These are phyloP conservation scores for Platanthera zijinensis DNA, from an alignment of 106 monocot species.

Conservation along the genomic window DNA sequence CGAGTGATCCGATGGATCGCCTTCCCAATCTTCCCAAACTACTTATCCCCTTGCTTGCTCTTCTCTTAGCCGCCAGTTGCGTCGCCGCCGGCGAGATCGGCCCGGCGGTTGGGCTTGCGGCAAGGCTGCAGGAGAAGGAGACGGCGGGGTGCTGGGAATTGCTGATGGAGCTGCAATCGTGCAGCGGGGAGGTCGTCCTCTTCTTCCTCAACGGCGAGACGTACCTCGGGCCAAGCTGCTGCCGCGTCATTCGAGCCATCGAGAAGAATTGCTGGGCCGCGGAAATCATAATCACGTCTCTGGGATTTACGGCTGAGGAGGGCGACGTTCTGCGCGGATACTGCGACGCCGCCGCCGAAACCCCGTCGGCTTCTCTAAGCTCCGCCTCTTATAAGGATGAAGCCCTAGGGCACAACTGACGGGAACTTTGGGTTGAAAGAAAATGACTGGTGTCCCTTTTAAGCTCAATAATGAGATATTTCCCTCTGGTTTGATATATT, in stretches of 20 bases:
- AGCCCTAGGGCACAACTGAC: no score
- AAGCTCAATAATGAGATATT: no score
- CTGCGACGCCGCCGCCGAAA: constrained; percentile 34
- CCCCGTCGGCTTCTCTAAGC: neutral
- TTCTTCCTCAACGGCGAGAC: constrained; percentile 90
- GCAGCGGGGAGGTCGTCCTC: constrained; percentile 77
- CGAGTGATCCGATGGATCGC: neutral
- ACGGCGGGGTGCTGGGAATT: constrained; percentile 54
- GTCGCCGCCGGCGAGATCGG: neutral
- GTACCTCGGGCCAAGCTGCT: constrained; percentile 60
- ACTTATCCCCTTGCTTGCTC: neutral
- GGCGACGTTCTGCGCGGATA: constrained; percentile 52
- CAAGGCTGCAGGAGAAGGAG: constrained; percentile 30
- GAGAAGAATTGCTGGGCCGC: constrained; percentile 62
- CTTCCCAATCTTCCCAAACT: constrained; percentile 1
- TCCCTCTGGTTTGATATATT: no score
- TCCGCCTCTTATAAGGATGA: neutral
- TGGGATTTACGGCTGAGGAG: constrained; percentile 67
- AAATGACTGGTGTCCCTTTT: no score
- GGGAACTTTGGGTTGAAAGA: no score
- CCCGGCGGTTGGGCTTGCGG: neutral
- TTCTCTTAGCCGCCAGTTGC: neutral
- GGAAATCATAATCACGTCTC: constrained; percentile 45
- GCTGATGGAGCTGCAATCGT: constrained; percentile 45
- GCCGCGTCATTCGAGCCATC: constrained; percentile 53